phyloP scores from a whole-genome alignment of 805 yeast genomes.

The Saitoella complicata region DNA sequence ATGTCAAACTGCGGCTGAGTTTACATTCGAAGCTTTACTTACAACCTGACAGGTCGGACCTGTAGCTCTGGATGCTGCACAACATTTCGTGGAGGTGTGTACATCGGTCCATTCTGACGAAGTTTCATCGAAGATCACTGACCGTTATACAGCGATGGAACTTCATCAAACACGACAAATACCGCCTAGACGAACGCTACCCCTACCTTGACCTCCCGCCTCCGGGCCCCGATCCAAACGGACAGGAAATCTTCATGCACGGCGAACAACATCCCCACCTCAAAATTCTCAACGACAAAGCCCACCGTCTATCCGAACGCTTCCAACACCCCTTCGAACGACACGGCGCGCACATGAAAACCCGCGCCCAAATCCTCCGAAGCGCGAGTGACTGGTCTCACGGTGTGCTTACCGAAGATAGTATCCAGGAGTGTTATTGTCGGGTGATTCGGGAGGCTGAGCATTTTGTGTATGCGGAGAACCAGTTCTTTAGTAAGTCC shows the following conservation, averaged over 20 bases:
- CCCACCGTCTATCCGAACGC: conserved; percentile 77
- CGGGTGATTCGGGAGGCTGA: conserved; percentile 80
- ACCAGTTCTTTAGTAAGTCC: conserved; percentile 85
- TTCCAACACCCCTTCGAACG: conserved; percentile 72
- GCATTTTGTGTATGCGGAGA: conserved; percentile 86
- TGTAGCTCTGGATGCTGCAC: conserved; percentile 76
- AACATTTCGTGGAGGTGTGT: conserved; percentile 42
- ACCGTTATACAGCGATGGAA: conserved; percentile 81
- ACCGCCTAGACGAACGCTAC: conserved; percentile 44
- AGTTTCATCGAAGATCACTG: too few species aligned
- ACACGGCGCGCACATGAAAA: conserved; percentile 47
- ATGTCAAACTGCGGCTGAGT: too few species aligned
- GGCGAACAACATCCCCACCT: too few species aligned
- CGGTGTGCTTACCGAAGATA: conserved; percentile 59
- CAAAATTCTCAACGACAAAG: conserved; percentile 19
- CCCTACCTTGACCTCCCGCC: too few species aligned
- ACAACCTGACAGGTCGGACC: conserved; percentile 93
- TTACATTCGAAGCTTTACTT: not conserved
- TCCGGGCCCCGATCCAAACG: too few species aligned
- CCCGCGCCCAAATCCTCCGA: conserved; percentile 63
- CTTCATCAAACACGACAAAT: conserved; percentile 73
- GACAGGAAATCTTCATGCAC: too few species aligned
- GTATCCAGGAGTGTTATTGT: conserved; percentile 76
- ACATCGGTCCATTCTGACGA: too few species aligned
- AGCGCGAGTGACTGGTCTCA: conserved; percentile 89